These are phyloP conservation scores for Wallacemonas collosoma DNA, from an alignment of 208 protist genomes.

Conservation along the genomic window DNA sequence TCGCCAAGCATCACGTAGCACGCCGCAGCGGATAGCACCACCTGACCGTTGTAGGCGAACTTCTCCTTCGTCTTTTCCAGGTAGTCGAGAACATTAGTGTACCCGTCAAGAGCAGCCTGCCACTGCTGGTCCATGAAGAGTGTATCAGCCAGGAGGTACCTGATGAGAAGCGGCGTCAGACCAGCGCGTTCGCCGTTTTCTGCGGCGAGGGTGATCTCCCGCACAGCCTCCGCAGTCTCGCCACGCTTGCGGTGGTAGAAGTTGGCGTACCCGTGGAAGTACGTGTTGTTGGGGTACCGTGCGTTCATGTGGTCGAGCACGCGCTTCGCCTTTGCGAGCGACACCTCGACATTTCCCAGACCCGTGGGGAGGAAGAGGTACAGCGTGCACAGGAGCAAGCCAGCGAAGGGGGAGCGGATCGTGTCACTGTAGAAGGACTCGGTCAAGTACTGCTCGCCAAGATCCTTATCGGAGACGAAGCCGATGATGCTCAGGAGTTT, in stretches of 20 bases:
- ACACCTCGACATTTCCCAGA: slow-evolving; percentile 75
- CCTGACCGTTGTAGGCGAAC: slow-evolving; percentile 90
- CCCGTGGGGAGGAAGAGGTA: slow-evolving; percentile 92
- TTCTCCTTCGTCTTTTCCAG: slow-evolving; percentile 70
- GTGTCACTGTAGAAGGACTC: slow-evolving; percentile 89
- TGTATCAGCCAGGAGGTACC: slow-evolving; percentile 89
- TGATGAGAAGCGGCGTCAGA: slow-evolving; percentile 78
- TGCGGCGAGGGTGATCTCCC: slow-evolving; percentile 68
- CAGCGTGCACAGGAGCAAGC: slow-evolving; percentile 83
- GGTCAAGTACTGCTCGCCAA: slow-evolving; percentile 90
- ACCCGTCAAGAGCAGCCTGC: slow-evolving; percentile 62
- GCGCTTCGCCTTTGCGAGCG: slow-evolving; percentile 70
- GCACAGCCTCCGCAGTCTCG: slow-evolving; percentile 71
- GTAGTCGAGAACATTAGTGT: slow-evolving; percentile 66
- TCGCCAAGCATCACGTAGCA: slow-evolving; percentile 85
- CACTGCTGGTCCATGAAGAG: slow-evolving; percentile 92
- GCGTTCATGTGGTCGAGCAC: slow-evolving; percentile 84
- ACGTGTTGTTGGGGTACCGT: slow-evolving; percentile 86
- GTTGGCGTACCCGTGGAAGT: slow-evolving; percentile 92
- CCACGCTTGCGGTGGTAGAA: slow-evolving; percentile 91
- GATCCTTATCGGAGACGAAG: slow-evolving; percentile 89
- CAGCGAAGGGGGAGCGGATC: slow-evolving; percentile 86
- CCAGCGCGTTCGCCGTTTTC: slow-evolving; percentile 76
- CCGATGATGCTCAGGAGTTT: slow-evolving; percentile 89
- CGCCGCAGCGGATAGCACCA: slow-evolving; percentile 80